Conservation (phyloP, 768 basidiomycete genomes). For the Lanmaoa pseudosensibilis region DNA sequence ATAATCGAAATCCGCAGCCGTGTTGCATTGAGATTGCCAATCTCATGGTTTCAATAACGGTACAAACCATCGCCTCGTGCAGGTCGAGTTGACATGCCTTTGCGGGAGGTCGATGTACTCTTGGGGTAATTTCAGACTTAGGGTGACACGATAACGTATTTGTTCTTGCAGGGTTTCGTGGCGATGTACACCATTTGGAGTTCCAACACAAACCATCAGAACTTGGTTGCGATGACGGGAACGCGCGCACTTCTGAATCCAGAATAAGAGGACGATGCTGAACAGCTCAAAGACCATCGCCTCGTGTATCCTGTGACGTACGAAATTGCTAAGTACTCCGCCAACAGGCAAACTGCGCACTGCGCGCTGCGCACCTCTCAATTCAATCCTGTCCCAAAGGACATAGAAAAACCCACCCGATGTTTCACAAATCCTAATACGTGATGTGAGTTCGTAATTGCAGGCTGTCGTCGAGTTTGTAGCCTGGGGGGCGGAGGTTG, state of each 20-base stretch:
- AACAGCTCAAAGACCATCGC: background rate
- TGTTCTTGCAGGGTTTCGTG: background rate
- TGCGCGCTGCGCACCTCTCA: slow-evolving; percentile 8
- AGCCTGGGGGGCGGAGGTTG: background rate
- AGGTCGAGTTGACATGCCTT: background rate
- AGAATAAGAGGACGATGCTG: background rate
- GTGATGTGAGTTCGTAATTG: background rate
- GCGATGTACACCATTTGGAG: background rate
- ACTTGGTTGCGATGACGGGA: background rate
- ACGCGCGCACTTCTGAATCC: background rate
- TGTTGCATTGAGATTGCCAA: background rate
- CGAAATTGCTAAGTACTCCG: background rate
- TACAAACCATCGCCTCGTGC: background rate
- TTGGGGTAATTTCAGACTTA: background rate
- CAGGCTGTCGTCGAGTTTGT: background rate
- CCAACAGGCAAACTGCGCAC: background rate
- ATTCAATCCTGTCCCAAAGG: background rate
- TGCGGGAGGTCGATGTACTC: background rate
- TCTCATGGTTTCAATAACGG: background rate
- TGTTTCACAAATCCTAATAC: background rate
- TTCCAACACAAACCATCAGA: background rate
- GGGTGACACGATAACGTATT: background rate
- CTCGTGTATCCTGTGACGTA: background rate
- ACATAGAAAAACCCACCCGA: background rate
- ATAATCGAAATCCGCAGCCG: slow-evolving; percentile 8